Conservation (phyloP, 1,284 basidiomycete species). For the Cryptococcus hybrid region DNA sequence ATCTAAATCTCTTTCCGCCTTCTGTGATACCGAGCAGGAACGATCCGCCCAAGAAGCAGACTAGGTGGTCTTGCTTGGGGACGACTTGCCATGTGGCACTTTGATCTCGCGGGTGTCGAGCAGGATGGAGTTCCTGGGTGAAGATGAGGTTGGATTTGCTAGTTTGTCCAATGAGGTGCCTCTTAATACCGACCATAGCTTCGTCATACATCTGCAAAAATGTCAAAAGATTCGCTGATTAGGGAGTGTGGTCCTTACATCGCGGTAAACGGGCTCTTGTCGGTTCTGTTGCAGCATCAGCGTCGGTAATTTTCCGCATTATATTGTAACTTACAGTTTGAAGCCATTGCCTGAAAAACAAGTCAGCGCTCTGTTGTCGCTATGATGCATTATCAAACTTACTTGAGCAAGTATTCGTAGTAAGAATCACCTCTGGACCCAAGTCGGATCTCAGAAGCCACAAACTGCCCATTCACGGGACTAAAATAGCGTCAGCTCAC, state of each 20-base stretch:
- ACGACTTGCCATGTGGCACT: conserved; percentile 65
- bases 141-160: conserved; percentile 63
- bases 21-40: conserved; percentile 86
- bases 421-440: conserved; percentile 93
- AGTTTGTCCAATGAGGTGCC: conserved; percentile 67
- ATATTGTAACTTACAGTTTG: conserved; percentile 38
- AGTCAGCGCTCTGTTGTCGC: background rate
- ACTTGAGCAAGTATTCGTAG: conserved; percentile 88
- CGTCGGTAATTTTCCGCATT: too few species aligned
- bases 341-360: background rate
- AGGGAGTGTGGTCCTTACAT: conserved; percentile 54
- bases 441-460: conserved; percentile 74
- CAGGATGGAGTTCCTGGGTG: conserved; percentile 69
- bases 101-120: conserved; percentile 25
- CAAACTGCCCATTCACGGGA: conserved; percentile 65
- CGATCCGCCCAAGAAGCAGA: conserved; percentile 90
- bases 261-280: conserved; percentile 73
- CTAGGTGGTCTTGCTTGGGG: conserved; percentile 93
- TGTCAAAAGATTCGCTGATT: background rate
- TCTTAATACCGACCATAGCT: conserved; percentile 77
- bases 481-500: conserved; percentile 47
- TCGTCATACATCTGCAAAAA: conserved; percentile 73
- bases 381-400: conserved; percentile 1
- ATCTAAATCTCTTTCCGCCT: conserved; percentile 53
- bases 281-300: conserved; percentile 58